Base-by-base conservation (phyloP, 139 green algal species). In the Micromonas pusilla region DNA sequence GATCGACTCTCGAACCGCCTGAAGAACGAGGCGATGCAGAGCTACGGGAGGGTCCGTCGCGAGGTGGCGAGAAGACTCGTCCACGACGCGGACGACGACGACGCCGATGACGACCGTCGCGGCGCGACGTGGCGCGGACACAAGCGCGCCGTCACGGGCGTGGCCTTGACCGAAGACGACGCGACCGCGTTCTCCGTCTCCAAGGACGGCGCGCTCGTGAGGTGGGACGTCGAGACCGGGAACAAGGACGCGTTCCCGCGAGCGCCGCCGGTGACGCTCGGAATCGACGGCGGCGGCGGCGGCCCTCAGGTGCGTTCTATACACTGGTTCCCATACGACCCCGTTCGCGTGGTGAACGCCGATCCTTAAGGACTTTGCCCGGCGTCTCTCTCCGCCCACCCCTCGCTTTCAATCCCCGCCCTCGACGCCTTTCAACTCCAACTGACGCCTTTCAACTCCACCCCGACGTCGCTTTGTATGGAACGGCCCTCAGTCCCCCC, bases 191-290 rank as follows among this genome's bases (percentile, higher is more conserved):
- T 85, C 65, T 89, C 86, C 0, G 90, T 92, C 16, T 88, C 84
- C 23, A 97, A 97, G 68, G 91, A 96, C 72, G 93, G 93, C 30
- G 78, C 66, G 37, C 88, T 97, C 32, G 72, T 89, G 13, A 57
- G 73, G 1, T 87, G 87, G 81, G 93, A 97, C 70, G 75, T 97
- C 36, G 91, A 96, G 72, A 90, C 86, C 0, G 85, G 85, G 52
- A 78, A 62, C 45, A 70, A 79, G 38, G 82, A 77, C 39, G 80
- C 82, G 71, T 79, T 90, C 57, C 65, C 76, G 2, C 37, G 64
- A 38, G 30, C 34, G 25, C 52, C 73, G 78, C 26, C n/a, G 19
- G 26, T 36, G 36, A 25, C 37, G 31, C 38, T 67, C 2, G 68
- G 39, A 6, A 38, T 19, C 28, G 34, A n/a, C 2, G 13, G 77